Base-by-base conservation (phyloP, 768 basidiomycete genomes). In the Suillus tomentosus region DNA sequence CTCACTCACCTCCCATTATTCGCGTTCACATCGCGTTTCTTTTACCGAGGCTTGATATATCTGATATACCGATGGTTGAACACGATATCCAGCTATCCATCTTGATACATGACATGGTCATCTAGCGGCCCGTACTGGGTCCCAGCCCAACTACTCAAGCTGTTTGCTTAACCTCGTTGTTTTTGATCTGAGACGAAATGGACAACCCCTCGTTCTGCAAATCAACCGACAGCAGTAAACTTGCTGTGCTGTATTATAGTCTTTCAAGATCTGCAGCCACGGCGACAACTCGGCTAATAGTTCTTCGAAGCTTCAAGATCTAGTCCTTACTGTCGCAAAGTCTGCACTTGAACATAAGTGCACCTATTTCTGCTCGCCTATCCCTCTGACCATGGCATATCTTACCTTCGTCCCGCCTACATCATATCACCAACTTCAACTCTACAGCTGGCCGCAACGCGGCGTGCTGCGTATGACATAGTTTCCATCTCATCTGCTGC, bases 241-340 rank as follows among this genome's bases (percentile, higher is more conserved):
- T 42, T 42, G 15, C 15, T 42, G 7, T 17, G 45, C 40, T 60
- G 36, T 63, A 19, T 37, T 0, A 1, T 10, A 37, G 36, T 37
- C 36, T 37, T 65, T 63, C 22, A 45, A 58, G 58, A 58, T 55
- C 55, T 67, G 65, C 40, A 64, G 71, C 14, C 13, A 50, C 48
- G 1, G 48, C 22, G 22, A 24, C 48, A 24, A 24, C 22, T 50
- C 14, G 22, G 7, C 7, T 50, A 14, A 50, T 2, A 7, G 24
- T 24, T 50, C 48, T 24, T 24, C 48, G 13, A 15, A 15, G 22
- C 24, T 50, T 50, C 22, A 50, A 2, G 13, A 24, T 24, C 22
- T 24, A 15, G 67, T 43, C 7, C 3, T 43, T 19, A 3, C 8
- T 43, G 19, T 43, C 43, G 19, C 43, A 1, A 43, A 19, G 17